Base-by-base conservation (phyloP, 306 rosid species). In the Gleditsia sinensis region DNA sequence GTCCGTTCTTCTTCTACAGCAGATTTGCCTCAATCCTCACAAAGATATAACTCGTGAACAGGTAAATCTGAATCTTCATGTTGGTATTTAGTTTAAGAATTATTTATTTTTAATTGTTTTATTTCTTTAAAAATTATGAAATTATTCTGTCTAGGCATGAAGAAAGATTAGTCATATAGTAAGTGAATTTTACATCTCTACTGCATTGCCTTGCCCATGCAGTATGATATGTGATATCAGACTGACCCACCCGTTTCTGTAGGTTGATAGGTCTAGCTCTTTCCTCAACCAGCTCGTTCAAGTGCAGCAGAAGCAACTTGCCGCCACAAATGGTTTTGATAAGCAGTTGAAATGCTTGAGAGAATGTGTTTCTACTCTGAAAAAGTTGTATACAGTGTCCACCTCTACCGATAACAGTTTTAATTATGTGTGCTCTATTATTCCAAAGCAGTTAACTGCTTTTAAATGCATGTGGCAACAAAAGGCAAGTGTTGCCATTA, bases 381-480 rank as follows among this genome's bases (percentile, higher is more conserved):
- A 83, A 63, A 88, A 83, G 46, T 77, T 87, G 82, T 83, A 73
- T 82, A 74, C 88, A 5, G 32, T 71, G 30, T 85, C 82, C 80
- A 46, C 81, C 49, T 68, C 71, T 40, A 60, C 80, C 54, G 79
- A 85, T 76, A 57, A 40, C 51, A 53, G 46, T 68, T 76, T 33
- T 25, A 61, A 58, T 58, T 46, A 70, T 72, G 81, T 49, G 74
- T 75, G 75, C 53, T 78, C 87, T 54, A 62, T 86, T 49, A 51
- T 79, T 79, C 86, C 86, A 48, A 83, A 84, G 68, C 94, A 83
- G 75, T 77, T 78, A 57, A 67, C 83, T 73, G 82, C 81, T 58
- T 81, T 79, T 59, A 83, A 77, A 64, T 94, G 89, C 90, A 72
- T 91, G 93, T 94, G 96, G 98, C 94, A 90, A 75, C 98, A 94